Base-by-base conservation (phyloP, 305 asterid species). In the Petunia hybrid region DNA sequence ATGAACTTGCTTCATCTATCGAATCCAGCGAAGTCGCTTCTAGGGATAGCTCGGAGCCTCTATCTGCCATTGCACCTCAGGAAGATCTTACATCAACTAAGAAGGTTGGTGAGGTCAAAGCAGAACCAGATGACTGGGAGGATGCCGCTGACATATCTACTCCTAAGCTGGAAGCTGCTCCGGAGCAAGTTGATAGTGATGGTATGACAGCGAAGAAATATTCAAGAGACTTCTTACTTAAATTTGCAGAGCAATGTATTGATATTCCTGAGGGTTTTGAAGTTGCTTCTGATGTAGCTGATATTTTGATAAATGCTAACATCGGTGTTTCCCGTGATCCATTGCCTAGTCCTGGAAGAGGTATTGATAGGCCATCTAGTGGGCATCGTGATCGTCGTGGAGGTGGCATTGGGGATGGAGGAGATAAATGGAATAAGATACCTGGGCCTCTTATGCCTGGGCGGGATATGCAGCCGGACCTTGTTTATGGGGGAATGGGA, bases 81-180 rank as follows among this genome's bases (percentile, higher is more conserved):
- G 87, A 86, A 43, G 90, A 90, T 74, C 80, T 78, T 70, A 81
- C 13, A 57, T 77, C 87, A 51, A 46, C 81, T 64, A 87, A 89
- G 79, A 88, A 87, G 80, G 83, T 83, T 84, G 62, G 85, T 78
- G 88, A 73, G 84, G 82, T 77, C 85, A 92, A 93, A 86, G 84
- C 77, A 38, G 99, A 92, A 87, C 97, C 93, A 42, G 98, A 96
- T 84, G 98, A 96, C 86, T 94, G 98, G 99, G 99, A 96, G 84
- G 98, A 91, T 89, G 97, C 92, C 63, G 94, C 90, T 70, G 97
- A 94, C 83, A 86, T 87, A 65, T 85, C 96, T 80, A 87, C 86
- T 78, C 93, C 94, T 4, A 90, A 91, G 69, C 79, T 88, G 83
- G 92, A 83, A 75, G 82, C 91, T 83, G 83, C 89, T 83, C 82